These are phyloP conservation scores for Phialophora chinensis DNA, from an alignment of 2,329 filamentous ascomycete genomes.

Conservation along the genomic window DNA sequence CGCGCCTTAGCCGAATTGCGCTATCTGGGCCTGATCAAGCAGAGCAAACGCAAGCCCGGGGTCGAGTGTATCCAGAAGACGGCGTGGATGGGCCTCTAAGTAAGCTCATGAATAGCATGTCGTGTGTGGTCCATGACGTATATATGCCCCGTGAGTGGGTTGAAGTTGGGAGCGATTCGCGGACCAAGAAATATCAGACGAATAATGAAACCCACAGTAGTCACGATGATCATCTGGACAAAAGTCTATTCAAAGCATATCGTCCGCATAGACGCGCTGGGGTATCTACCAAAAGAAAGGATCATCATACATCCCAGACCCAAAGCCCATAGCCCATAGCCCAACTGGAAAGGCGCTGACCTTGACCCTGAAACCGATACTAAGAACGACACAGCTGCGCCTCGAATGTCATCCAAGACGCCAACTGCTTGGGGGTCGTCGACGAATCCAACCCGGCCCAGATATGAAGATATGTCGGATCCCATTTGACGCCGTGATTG, in stretches of 20 bases:
- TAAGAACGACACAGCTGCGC: neutral
- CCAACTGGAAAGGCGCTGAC: neutral
- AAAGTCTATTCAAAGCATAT: neutral
- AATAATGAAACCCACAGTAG: neutral
- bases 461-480: neutral
- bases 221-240: neutral
- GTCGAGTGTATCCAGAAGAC: constrained; percentile 89
- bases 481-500: neutral
- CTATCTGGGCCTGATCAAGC: constrained; percentile 84
- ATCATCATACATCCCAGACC: neutral
- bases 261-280: neutral
- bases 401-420: neutral
- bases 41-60: constrained; percentile 64
- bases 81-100: constrained; percentile 69
- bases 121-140: neutral
- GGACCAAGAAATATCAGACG: too few species aligned
- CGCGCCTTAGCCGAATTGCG: constrained; percentile 82
- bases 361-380: neutral
- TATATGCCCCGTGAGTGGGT: neutral
- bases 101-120: neutral
- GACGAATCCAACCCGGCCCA: neutral
- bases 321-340: neutral
- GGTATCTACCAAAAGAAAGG: neutral
- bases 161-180: too few species aligned
- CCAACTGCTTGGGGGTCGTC: neutral